phyloP scores from a whole-genome alignment of 2,329 filamentous ascomycete genomes.

The Ceratocystis cubensis region DNA sequence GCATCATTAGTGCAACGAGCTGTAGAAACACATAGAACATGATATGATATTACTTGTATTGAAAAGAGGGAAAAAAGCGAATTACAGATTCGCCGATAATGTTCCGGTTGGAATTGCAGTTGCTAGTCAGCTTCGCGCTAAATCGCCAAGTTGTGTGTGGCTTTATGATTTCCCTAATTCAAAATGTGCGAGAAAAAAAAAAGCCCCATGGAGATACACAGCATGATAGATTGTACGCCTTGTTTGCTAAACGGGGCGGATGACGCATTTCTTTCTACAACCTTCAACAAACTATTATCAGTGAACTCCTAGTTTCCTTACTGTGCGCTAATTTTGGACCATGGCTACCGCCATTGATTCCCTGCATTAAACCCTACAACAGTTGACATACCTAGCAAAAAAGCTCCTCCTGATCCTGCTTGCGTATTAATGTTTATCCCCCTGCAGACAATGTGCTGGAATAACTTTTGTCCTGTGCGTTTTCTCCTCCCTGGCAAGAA shows the following conservation, averaged over 20 bases:
- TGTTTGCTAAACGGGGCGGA: background rate
- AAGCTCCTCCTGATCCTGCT: background rate
- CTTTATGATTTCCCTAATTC: no score
- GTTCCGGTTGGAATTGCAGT: no score
- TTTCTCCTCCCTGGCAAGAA: background rate
- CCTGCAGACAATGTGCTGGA: background rate
- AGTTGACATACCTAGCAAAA: background rate
- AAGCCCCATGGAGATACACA: background rate
- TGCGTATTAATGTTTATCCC: constrained; percentile 3
- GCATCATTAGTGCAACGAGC: no score
- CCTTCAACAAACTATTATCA: no score
- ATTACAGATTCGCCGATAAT: no score
- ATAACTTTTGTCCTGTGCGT: background rate
- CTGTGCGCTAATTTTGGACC: constrained; percentile 3
- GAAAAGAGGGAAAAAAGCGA: no score
- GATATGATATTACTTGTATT: no score
- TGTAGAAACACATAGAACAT: no score
- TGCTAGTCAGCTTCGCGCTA: no score
- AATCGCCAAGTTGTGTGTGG: no score
- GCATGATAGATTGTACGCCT: background rate
- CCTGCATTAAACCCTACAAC: background rate
- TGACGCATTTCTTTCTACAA: background rate
- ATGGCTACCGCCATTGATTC: background rate
- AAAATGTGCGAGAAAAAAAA: no score
- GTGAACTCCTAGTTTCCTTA: background rate